These are phyloP conservation scores for Colletotrichum sp. DNA, from an alignment of 2,329 filamentous ascomycete genomes.

Conservation along the genomic window DNA sequence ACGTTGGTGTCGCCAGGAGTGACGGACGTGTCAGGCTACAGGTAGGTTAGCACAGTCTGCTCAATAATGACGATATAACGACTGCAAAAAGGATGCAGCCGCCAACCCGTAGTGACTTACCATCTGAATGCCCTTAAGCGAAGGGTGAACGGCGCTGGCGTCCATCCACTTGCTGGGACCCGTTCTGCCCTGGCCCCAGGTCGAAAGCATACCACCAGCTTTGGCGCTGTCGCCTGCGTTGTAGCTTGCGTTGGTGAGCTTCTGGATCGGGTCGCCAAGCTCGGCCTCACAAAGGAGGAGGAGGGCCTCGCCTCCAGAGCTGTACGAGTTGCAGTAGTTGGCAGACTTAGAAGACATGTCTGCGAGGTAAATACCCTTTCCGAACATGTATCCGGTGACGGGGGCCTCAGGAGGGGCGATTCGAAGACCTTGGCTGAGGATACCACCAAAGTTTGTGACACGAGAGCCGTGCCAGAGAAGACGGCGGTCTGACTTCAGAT, in stretches of 20 bases:
- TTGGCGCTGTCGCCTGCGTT: constrained; percentile 69
- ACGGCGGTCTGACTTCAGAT: constrained; percentile 68
- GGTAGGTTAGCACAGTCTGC: constrained; percentile 1
- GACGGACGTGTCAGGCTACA: constrained; percentile 54
- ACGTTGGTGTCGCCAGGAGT: constrained; percentile 55
- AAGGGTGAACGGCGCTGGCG: constrained; percentile 67
- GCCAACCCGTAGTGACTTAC: constrained; percentile 46
- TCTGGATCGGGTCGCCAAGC: constrained; percentile 76
- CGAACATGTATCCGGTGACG: constrained; percentile 84
- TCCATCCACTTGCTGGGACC: constrained; percentile 79
- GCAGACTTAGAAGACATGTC: constrained; percentile 87
- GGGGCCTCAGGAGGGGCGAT: constrained; percentile 88
- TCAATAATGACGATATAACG: accelerated
- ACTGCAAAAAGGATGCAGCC: neutral
- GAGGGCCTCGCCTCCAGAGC: constrained; percentile 73
- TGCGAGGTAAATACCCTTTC: constrained; percentile 87
- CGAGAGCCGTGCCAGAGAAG: constrained; percentile 90
- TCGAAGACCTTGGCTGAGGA: constrained; percentile 85
- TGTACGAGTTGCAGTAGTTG: constrained; percentile 70
- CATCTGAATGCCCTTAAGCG: constrained; percentile 73
- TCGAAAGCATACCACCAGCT: constrained; percentile 65
- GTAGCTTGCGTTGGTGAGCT: constrained; percentile 63
- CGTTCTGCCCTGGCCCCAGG: constrained; percentile 70
- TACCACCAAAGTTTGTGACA: constrained; percentile 84
- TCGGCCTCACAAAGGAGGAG: constrained; percentile 82